phyloP scores from a whole-genome alignment of 2,329 filamentous ascomycete species.

The Epichloe uncinata region DNA sequence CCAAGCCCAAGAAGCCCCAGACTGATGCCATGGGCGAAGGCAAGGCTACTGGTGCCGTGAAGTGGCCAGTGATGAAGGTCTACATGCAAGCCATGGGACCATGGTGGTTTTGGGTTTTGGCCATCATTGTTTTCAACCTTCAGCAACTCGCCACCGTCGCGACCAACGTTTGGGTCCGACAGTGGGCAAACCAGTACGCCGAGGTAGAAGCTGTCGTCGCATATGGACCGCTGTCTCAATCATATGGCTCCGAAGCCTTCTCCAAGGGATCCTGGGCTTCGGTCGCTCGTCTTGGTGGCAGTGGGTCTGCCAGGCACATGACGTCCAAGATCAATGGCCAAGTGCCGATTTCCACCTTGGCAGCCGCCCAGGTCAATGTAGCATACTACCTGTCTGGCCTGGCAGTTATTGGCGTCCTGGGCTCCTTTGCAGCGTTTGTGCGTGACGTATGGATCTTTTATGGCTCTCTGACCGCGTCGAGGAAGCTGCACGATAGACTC shows the following conservation, averaged over 20 bases:
- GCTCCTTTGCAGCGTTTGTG: slow-evolving; percentile 67
- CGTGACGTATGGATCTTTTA: slow-evolving; percentile 79
- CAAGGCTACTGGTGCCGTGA: slow-evolving; percentile 77
- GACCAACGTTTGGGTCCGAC: slow-evolving; percentile 86
- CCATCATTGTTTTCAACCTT: slow-evolving; percentile 58
- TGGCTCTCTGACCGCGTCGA: slow-evolving; percentile 80
- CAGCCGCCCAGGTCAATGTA: slow-evolving; percentile 55
- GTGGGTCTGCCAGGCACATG: slow-evolving; percentile 12
- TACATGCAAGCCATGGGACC: slow-evolving; percentile 88
- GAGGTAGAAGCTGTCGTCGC: slow-evolving; percentile 17
- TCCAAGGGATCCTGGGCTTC: slow-evolving; percentile 22
- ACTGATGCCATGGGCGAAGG: slow-evolving; percentile 52
- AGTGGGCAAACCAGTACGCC: slow-evolving; percentile 88
- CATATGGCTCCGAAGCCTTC: slow-evolving; percentile 15
- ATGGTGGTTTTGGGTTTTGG: slow-evolving; percentile 87
- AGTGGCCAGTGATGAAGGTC: slow-evolving; percentile 71
- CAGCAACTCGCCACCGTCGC: slow-evolving; percentile 80
- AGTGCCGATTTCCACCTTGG: slow-evolving; percentile 10
- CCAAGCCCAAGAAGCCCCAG: slow-evolving; percentile 33
- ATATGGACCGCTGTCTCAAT: slow-evolving; percentile 10
- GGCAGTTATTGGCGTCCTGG: slow-evolving; percentile 62
- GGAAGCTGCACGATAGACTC: slow-evolving; percentile 65
- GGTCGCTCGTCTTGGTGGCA: slow-evolving; percentile 19
- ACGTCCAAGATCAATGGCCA: slow-evolving; percentile 7
- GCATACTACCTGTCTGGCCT: slow-evolving; percentile 77